A percentile compares a stretch with the other conserved stretches of the same genome.
phyloP scores from a whole-genome alignment of 352 stramenopile species.

The Globisporangium paddicum region DNA sequence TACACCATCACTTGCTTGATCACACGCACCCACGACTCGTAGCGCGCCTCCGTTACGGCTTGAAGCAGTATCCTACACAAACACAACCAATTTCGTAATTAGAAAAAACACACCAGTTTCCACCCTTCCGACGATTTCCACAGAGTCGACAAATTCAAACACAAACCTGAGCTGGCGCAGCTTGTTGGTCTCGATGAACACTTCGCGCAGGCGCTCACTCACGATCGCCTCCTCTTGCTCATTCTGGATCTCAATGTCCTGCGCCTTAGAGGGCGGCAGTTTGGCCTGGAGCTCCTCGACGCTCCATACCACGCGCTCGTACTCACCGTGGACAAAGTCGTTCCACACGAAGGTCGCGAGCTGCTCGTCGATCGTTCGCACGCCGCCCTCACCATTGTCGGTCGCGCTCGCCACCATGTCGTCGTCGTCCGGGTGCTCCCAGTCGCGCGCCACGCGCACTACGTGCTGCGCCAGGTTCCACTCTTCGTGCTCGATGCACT shows the following conservation, averaged over 20 bases:
- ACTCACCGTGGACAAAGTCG: constrained; percentile 53
- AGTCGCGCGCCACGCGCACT: constrained; percentile 77
- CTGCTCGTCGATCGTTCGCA: constrained; percentile 52
- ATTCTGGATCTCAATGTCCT: constrained; percentile 19
- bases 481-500: constrained; percentile 78
- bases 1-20: constrained; percentile 35
- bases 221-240: constrained; percentile 21
- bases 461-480: constrained; percentile 70
- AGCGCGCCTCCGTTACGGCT: constrained; percentile 47
- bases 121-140: neutral
- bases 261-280: constrained; percentile 27
- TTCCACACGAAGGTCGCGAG: constrained; percentile 46
- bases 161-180: constrained; percentile 34
- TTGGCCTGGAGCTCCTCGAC: constrained; percentile 61
- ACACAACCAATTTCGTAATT: neutral
- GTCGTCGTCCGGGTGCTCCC: constrained; percentile 38
- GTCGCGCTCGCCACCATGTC: neutral
- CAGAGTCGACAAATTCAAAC: neutral
- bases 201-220: constrained; percentile 26
- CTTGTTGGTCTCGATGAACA: constrained; percentile 44
- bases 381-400: constrained; percentile 12
- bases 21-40: constrained; percentile 34
- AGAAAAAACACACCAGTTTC: neutral
- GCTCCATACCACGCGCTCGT: constrained; percentile 60
- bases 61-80: constrained; percentile 42